Percentiles rank a stretch among this genome's conserved stretches.
Evolutionary conservation across 805 yeast genomes (phyloP).

Genomic region (Soucietia sequanensis): DNA sequence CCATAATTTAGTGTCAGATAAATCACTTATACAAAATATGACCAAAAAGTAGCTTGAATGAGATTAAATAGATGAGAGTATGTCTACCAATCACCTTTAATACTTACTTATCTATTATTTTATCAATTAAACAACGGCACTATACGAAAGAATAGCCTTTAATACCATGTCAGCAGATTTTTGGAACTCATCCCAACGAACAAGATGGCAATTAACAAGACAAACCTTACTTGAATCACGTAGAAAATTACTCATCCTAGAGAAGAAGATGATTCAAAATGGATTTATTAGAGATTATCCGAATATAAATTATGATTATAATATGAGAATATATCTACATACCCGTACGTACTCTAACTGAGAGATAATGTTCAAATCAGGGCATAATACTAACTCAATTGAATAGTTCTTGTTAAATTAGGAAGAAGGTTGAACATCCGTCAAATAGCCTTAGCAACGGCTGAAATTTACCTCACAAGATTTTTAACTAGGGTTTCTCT

Average conservation of each 20-base stretch:
- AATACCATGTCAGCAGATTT: constrained; percentile 72
- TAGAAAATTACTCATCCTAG: constrained; percentile 39
- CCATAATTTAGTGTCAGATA: too few species aligned
- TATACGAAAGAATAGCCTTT: too few species aligned
- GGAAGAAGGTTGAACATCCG: constrained; percentile 78
- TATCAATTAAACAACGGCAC: too few species aligned
- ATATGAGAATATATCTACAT: constrained; percentile 77
- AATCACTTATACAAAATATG: too few species aligned
- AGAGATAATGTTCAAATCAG: neutral
- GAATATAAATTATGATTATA: constrained; percentile 51
- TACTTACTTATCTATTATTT: too few species aligned
- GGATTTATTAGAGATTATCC: constrained; percentile 44
- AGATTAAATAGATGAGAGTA: too few species aligned
- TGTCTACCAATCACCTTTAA: too few species aligned
- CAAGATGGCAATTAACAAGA: constrained; percentile 76
- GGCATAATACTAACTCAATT: constrained; percentile 5
- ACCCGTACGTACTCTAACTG: constrained; percentile 26
- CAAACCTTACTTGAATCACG: constrained; percentile 51
- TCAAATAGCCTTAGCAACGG: constrained; percentile 84
- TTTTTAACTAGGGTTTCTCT: constrained; percentile 71
- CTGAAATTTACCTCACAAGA: constrained; percentile 80
- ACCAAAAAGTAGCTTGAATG: too few species aligned
- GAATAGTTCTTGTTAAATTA: constrained; percentile 57
- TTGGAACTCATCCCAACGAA: constrained; percentile 83
- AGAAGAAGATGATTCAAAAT: constrained; percentile 42